phyloP scores from a whole-genome alignment of 371 early-diverging fungal species.

The Mucor circinelloides region DNA sequence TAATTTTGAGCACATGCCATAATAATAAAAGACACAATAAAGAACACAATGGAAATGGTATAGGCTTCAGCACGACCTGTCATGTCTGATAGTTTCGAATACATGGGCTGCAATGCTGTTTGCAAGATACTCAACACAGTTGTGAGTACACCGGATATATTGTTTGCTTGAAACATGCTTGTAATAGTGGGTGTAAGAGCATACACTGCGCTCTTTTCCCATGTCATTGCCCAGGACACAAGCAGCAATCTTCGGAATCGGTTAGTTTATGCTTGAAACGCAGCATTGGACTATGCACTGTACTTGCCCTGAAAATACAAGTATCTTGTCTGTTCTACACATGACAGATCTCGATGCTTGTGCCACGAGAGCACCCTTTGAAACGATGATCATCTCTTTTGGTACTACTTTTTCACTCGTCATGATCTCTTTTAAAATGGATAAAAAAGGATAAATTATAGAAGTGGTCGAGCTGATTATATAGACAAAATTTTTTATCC shows the following conservation, averaged over 20 bases:
- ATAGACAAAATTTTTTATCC: neutral
- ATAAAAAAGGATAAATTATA: neutral
- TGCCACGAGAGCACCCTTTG: slow-evolving; percentile 1
- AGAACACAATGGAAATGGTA: slow-evolving; percentile 41
- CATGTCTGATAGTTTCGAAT: slow-evolving; percentile 51
- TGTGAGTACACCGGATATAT: slow-evolving; percentile 29
- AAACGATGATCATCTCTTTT: neutral
- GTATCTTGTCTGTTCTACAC: neutral
- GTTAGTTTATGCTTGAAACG: too few relatives aligned
- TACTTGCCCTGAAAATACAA: slow-evolving; percentile 7
- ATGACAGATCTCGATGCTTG: slow-evolving; percentile 1
- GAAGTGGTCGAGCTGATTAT: neutral
- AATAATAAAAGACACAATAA: slow-evolving; percentile 38
- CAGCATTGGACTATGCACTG: neutral
- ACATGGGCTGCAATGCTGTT: slow-evolving; percentile 50
- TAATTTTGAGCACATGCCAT: slow-evolving; percentile 37
- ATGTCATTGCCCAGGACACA: slow-evolving; percentile 33
- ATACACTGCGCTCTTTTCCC: slow-evolving; percentile 28
- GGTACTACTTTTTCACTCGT: neutral
- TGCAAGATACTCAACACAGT: slow-evolving; percentile 43
- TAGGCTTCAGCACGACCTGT: slow-evolving; percentile 41
- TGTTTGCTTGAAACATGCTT: slow-evolving; percentile 23
- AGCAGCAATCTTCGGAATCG: slow-evolving; percentile 15
- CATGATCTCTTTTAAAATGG: neutral
- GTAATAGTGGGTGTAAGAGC: slow-evolving; percentile 23